phyloP scores from a whole-genome alignment of 495 filamentous ascomycete species.

The Aspergillus sparsus region DNA sequence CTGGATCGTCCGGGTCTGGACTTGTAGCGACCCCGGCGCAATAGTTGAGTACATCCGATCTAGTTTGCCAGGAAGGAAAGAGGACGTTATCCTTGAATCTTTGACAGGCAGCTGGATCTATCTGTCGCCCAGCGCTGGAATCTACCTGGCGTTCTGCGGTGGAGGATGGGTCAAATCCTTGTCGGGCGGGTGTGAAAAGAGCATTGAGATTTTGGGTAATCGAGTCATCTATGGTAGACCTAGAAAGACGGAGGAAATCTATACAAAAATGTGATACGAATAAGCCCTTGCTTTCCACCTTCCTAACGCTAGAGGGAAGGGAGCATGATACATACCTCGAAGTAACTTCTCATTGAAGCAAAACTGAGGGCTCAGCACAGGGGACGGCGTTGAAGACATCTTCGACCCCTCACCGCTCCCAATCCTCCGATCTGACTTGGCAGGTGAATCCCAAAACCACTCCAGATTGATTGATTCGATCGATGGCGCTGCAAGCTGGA shows the following conservation, averaged over 20 bases:
- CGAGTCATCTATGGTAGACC: conserved; percentile 84
- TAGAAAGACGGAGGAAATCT: conserved; percentile 94
- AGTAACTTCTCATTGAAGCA: conserved; percentile 87
- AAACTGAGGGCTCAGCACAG: conserved; percentile 79
- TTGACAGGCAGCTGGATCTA: conserved; percentile 62
- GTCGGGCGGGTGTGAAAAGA: conserved; percentile 70
- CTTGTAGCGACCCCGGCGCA: conserved; percentile 86
- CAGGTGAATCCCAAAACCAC: conserved; percentile 43
- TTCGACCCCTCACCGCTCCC: conserved; percentile 25
- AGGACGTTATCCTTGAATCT: conserved; percentile 76
- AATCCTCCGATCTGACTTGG: conserved; percentile 26
- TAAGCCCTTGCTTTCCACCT: conserved; percentile 4
- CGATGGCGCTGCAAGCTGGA: not conserved
- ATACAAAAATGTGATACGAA: conserved; percentile 12
- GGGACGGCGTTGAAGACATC: conserved; percentile 63
- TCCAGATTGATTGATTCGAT: conserved; percentile 36
- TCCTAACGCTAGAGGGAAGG: not conserved
- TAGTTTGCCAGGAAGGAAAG: conserved; percentile 84
- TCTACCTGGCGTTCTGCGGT: conserved; percentile 61
- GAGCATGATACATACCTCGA: conserved; percentile 61
- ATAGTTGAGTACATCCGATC: conserved; percentile 85
- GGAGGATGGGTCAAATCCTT: conserved; percentile 78
- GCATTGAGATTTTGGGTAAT: conserved; percentile 94
- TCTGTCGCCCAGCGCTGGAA: conserved; percentile 40
- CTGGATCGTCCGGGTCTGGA: conserved; percentile 87